phyloP scores from a whole-genome alignment of 2,329 filamentous ascomycete species.

The Cytospora leucostoma region DNA sequence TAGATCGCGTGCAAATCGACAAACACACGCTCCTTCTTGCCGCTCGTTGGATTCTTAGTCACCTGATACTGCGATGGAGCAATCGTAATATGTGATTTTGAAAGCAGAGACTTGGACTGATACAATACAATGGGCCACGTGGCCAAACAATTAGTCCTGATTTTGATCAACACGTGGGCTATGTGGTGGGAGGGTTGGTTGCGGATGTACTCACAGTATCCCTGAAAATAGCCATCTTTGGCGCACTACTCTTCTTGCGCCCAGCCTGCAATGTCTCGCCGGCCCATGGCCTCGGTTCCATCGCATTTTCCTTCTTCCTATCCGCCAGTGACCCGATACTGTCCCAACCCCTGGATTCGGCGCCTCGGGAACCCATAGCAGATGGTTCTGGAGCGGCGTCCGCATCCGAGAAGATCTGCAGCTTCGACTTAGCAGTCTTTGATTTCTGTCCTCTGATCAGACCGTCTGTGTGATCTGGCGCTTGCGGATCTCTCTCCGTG shows the following conservation, averaged over 20 bases:
- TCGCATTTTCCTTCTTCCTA: conserved; percentile 88
- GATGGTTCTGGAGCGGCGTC: conserved; percentile 60
- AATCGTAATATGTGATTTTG: conserved; percentile 65
- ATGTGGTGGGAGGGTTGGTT: conserved; percentile 41
- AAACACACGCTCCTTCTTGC: conserved; percentile 82
- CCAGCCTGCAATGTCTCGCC: conserved; percentile 88
- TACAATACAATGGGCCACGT: conserved; percentile 50
- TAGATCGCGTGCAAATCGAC: conserved; percentile 86
- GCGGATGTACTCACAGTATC: conserved; percentile 74
- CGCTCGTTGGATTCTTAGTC: conserved; percentile 78
- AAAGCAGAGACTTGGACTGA: conserved; percentile 62
- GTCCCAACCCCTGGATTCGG: conserved; percentile 78
- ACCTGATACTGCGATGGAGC: conserved; percentile 74
- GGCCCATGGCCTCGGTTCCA: conserved; percentile 86
- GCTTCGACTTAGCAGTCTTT: conserved; percentile 74
- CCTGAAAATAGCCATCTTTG: conserved; percentile 92
- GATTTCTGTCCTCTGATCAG: conserved; percentile 50
- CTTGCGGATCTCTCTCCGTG: conserved; percentile 63
- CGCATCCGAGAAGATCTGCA: conserved; percentile 86
- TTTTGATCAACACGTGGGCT: conserved; percentile 78
- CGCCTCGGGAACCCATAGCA: conserved; percentile 53
- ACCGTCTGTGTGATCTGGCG: conserved; percentile 53
- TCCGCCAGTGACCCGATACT: conserved; percentile 84
- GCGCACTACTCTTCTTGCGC: conserved; percentile 72
- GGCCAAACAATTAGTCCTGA: conserved; percentile 84